Base-by-base conservation (phyloP, 1,139 yeast genomes). In the Magnusiomyces sp. region DNA sequence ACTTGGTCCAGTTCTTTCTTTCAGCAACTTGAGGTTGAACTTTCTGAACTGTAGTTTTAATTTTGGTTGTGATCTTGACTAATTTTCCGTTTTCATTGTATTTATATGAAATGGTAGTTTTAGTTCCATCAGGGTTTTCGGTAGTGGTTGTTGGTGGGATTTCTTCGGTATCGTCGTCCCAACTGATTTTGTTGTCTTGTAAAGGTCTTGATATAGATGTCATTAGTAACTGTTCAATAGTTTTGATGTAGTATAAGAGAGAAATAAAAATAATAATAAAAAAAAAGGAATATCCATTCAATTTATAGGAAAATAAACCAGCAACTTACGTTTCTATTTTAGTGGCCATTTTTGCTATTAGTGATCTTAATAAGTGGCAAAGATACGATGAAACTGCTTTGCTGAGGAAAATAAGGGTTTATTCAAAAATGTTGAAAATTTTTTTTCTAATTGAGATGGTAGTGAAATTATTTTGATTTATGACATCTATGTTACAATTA, bases 101-200 rank as follows among this genome's bases (percentile, higher is more conserved):
- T 46, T 63, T 51, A 72, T 77, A 90, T 49, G 90, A 80, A 53
- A 89, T 78, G 50, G 90, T 82, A 16, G 96, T 87, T 68, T 86
- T 88, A 56, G 97, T 85, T 49, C 96, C 96, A 64, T 89, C 97
- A 45, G 80, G 74, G 67, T 88, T 87, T 50, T 77, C 78, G 52
- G 81, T 84, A 62, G 86, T 76, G 64, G 80, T 84, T 49, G 94
- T 83, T 40, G 62, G 59, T 34, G 61, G 62, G 38, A 58, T 58
- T 45, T 59, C 62, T 45, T 58, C 61, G 39, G 54, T 50, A 41
- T 59, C 64, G 51, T 61, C 64, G 23, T 62, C 62, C 62, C 62
- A 59, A 44, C 58, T 53, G 49, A 49, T 47, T 46, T 50, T 55
- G 45, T 48, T 51, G 13, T 50, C 48, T 23, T 10, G 31, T 17